Evolutionary conservation across 495 filamentous ascomycete species (phyloP).

Genomic region (Penicillium cosmopolitanum): DNA sequence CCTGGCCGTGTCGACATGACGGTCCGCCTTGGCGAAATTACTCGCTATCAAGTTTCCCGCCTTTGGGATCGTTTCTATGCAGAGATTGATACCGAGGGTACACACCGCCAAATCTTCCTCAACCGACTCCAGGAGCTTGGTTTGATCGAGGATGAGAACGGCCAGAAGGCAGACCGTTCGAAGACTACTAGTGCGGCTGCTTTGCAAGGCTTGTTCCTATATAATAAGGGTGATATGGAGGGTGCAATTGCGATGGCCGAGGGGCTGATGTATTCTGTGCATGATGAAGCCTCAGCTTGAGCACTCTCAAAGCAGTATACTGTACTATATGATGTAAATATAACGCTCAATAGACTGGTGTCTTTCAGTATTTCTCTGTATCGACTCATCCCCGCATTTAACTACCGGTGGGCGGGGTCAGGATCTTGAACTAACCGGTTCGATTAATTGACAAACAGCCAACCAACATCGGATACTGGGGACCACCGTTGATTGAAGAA

Average conservation of each 20-base stretch:
- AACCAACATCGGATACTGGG: too few relatives aligned
- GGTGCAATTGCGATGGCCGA: slow-evolving; percentile 83
- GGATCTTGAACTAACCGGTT: background rate
- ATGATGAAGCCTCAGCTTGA: slow-evolving; percentile 34
- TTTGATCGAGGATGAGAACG: slow-evolving; percentile 54
- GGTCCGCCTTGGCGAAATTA: slow-evolving; percentile 85
- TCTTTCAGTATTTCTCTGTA: background rate
- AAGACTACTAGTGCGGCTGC: slow-evolving; percentile 79
- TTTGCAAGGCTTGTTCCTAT: slow-evolving; percentile 90
- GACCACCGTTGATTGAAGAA: background rate
- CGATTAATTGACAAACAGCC: too few relatives aligned
- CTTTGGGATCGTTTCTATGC: slow-evolving; percentile 97
- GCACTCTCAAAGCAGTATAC: slow-evolving; percentile 15
- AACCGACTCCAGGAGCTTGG: slow-evolving; percentile 53
- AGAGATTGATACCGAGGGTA: slow-evolving; percentile 68
- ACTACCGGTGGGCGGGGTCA: background rate
- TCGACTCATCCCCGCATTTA: background rate
- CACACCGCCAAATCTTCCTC: slow-evolving; percentile 51
- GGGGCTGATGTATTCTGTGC: slow-evolving; percentile 50
- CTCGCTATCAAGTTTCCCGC: slow-evolving; percentile 76
- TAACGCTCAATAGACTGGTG: slow-evolving; percentile 20
- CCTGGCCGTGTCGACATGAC: slow-evolving; percentile 95
- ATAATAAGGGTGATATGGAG: slow-evolving; percentile 87
- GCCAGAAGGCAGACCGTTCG: slow-evolving; percentile 39
- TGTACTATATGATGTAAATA: slow-evolving; percentile 42